Conservation (phyloP, 2,329 filamentous ascomycete genomes). For the Apiospora malaysiana region DNA sequence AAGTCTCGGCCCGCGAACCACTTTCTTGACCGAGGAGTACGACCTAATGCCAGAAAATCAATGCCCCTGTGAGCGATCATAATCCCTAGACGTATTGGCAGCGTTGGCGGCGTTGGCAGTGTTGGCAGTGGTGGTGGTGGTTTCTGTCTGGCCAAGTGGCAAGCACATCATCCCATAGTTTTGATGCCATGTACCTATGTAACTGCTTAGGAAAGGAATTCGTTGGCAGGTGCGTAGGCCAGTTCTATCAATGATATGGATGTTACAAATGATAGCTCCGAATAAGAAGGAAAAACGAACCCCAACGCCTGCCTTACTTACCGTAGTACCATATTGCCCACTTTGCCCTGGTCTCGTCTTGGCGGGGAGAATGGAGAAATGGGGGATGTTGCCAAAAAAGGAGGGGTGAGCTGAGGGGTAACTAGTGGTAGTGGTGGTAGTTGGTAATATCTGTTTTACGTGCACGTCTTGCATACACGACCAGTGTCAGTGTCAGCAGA, state of each 20-base stretch:
- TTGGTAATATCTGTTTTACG: neutral
- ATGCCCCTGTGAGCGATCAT: neutral
- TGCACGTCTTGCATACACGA: constrained; percentile 14
- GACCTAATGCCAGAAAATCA: neutral
- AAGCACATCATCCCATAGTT: neutral
- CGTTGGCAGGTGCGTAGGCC: neutral
- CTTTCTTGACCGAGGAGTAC: neutral
- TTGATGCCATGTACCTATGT: neutral
- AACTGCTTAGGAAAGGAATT: neutral
- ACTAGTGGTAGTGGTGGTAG: too few species aligned
- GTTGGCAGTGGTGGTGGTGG: neutral
- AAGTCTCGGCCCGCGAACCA: constrained; percentile 13
- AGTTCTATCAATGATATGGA: neutral
- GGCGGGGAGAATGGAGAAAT: constrained; percentile 6
- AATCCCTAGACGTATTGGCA: neutral
- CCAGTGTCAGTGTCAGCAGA: constrained; percentile 8
- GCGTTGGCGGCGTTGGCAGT: neutral
- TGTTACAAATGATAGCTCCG: neutral
- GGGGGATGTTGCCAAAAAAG: constrained; percentile 1
- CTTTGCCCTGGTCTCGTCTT: neutral
- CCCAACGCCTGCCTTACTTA: neutral
- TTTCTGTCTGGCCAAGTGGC: neutral
- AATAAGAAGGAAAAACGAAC: neutral
- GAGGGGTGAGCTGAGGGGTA: constrained; percentile 17
- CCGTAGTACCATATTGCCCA: neutral